Conservation (phyloP, 768 basidiomycete genomes). For the Pulveroboletus sp. region DNA sequence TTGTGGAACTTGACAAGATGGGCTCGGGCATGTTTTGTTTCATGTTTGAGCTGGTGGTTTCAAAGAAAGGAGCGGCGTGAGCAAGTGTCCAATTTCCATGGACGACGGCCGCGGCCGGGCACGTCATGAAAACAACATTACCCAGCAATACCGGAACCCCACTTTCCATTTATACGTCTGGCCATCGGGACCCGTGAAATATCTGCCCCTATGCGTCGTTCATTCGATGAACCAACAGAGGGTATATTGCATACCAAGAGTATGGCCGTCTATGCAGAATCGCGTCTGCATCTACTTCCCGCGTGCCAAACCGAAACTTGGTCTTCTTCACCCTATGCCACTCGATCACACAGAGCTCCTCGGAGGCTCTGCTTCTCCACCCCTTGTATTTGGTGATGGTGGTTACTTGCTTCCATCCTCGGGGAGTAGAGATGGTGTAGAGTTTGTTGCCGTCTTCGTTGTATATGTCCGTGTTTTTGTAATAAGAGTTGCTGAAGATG, state of each 20-base stretch:
- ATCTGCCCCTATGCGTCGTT: slow-evolving; percentile 17
- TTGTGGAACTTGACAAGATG: slow-evolving; percentile 19
- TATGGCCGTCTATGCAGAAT: slow-evolving; percentile 13
- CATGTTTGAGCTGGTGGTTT: slow-evolving; percentile 13
- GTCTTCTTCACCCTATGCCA: slow-evolving; percentile 27
- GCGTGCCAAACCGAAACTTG: slow-evolving; percentile 23
- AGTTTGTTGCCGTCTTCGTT: slow-evolving; percentile 18
- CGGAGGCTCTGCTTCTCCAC: background rate
- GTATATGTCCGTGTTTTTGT: slow-evolving; percentile 18
- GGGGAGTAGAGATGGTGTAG: slow-evolving; percentile 17
- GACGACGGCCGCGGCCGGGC: background rate
- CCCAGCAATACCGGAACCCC: slow-evolving; percentile 16
- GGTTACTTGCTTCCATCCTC: slow-evolving; percentile 12
- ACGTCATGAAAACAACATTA: slow-evolving; percentile 7
- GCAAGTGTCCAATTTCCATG: background rate
- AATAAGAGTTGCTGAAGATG: slow-evolving; percentile 12
- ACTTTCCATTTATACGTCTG: slow-evolving; percentile 33
- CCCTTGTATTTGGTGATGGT: slow-evolving; percentile 8
- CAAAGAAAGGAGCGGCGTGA: background rate
- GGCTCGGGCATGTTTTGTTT: slow-evolving; percentile 7
- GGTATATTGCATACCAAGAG: slow-evolving; percentile 5
- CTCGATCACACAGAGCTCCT: slow-evolving; percentile 29
- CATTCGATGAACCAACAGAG: background rate
- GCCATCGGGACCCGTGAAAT: slow-evolving; percentile 30
- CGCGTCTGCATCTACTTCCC: slow-evolving; percentile 17